phyloP scores from a whole-genome alignment of 1,284 basidiomycete genomes.

The Ganoderma lingzhi region DNA sequence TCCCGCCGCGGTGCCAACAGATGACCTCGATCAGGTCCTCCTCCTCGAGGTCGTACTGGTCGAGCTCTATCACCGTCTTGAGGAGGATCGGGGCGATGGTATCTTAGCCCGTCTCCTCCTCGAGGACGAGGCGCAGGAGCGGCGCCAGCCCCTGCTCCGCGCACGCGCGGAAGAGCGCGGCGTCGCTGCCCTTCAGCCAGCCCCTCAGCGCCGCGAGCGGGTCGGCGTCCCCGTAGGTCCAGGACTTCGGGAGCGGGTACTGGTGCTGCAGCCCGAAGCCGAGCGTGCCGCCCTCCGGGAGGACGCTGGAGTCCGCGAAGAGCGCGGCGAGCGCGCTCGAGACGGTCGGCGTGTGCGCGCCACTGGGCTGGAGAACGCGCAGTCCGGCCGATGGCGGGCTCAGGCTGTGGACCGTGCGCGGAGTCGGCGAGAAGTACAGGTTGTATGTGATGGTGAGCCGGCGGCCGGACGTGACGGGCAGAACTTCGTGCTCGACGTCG shows the following conservation, averaged over 20 bases:
- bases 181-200: slow-evolving; percentile 33
- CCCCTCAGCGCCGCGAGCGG: slow-evolving; percentile 10
- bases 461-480: slow-evolving; percentile 47
- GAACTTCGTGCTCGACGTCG: slow-evolving; percentile 55
- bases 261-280: slow-evolving; percentile 48
- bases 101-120: not conserved
- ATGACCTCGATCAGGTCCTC: no score
- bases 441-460: slow-evolving; percentile 55
- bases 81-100: not conserved
- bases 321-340: slow-evolving; percentile 30
- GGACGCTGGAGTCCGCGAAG: slow-evolving; percentile 37
- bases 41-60: not conserved
- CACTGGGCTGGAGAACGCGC: not conserved
- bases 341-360: slow-evolving; percentile 9
- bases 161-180: slow-evolving; percentile 21
- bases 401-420: slow-evolving; percentile 18
- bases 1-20: no score
- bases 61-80: not conserved
- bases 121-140: slow-evolving; percentile 10
- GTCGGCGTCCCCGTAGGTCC: not conserved
- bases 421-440: slow-evolving; percentile 34
- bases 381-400: not conserved
- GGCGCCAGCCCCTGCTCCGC: slow-evolving; percentile 16
- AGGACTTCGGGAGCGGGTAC: slow-evolving; percentile 31
- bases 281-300: slow-evolving; percentile 43